Evolutionary conservation across 116 monocot species (phyloP), one percentile per base, ranked within the genome.

Genomic region (Papilionanthe hybrid): DNA sequence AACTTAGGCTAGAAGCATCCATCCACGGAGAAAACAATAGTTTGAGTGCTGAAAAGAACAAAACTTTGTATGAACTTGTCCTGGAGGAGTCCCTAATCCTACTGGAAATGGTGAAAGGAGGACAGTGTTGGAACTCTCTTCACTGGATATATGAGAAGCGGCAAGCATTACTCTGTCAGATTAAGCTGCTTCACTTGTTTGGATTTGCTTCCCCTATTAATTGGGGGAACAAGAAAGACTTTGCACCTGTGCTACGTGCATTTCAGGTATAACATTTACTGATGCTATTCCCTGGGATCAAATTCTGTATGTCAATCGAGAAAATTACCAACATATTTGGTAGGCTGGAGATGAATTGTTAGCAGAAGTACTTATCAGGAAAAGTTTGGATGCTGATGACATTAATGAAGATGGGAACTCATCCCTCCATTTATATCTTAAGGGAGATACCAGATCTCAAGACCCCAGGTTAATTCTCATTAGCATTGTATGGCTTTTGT

Each of bases 341-440:
- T 72, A 85, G 85, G 82, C 68, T 43, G 75, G 82, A 58, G 85
- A 85, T 56, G 78, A 44, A 25, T 0, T 22, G n/a, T 43, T 85
- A 42, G 48, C 75, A 4, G 75, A 82, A 78, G 49, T 76, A 49
- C 82, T 85, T 28, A 58, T 85, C 19, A 75, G 65, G 80, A 42
- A 29, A 73, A 73, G 76, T 18, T 37, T 49, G 1, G 27, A 66
- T 66, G 66, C 63, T 22, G 69, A 75, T 69, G 79, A 78, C 75
- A 71, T 37, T 32, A 78, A 78, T 78, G 47, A 55, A 5, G 79
- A 79, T 55, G 79, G 79, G 8, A 85, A 79, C 67, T 29, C 79
- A 63, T 65, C 72, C 37, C 85, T 85, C 56, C 82, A 85, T 65
- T 79, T 78, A 66, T 85, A 81, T 79, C 85, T 85, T 27, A 85